Evolutionary conservation across 1,284 basidiomycete species (phyloP).

Genomic region (Irpex sp.): DNA sequence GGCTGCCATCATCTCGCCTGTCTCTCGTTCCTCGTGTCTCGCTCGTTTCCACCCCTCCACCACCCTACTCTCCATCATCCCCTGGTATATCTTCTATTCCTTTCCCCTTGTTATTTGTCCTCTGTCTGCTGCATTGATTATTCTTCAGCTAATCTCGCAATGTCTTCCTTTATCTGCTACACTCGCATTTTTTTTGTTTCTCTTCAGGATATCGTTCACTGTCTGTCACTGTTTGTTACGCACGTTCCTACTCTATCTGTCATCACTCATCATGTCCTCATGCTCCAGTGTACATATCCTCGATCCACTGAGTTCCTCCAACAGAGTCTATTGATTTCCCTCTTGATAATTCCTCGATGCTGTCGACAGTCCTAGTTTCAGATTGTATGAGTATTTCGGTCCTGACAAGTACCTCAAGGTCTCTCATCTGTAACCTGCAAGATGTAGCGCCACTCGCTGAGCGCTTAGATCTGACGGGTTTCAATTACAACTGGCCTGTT

Average conservation of each 20-base stretch:
- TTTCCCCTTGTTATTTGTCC: constrained; percentile 1
- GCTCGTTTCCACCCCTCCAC: not conserved
- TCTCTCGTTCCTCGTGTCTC: constrained; percentile 1
- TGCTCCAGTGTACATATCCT: constrained; percentile 10
- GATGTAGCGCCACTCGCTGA: not conserved
- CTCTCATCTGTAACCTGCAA: too few relatives aligned
- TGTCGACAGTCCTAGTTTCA: not conserved
- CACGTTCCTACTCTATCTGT: constrained; percentile 19
- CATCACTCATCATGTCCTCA: constrained; percentile 25
- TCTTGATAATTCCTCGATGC: not conserved
- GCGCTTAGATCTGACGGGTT: not conserved
- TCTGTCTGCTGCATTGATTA: constrained; percentile 15
- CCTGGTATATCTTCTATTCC: constrained; percentile 1
- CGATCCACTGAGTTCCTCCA: not conserved
- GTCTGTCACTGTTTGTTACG: constrained; percentile 14
- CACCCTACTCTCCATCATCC: constrained; percentile 2
- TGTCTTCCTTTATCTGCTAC: constrained; percentile 3
- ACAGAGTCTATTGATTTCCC: not conserved
- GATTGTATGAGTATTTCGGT: too few relatives aligned
- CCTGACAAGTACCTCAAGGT: too few relatives aligned
- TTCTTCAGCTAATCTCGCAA: constrained; percentile 6
- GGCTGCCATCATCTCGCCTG: constrained; percentile 8
- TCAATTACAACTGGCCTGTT: not conserved
- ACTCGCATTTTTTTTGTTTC: constrained; percentile 11
- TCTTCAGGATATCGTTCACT: not conserved